phyloP scores from a whole-genome alignment of 805 yeast species.

The Ogataea haglerorum region DNA sequence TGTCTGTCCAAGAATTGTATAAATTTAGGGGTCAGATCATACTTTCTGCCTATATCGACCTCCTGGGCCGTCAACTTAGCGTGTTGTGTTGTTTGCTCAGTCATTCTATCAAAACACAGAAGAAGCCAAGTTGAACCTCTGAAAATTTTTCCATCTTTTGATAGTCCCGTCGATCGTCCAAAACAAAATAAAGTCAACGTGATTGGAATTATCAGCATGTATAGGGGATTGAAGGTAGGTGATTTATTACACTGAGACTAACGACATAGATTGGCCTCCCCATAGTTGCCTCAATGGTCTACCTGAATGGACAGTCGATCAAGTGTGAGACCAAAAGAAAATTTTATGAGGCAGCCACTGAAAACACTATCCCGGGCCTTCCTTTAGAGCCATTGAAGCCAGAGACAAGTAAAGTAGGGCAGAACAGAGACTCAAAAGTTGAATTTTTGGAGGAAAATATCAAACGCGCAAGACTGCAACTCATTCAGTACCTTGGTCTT shows the following conservation, averaged over 20 bases:
- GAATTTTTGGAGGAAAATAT: slow-evolving; percentile 44
- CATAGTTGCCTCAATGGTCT: not conserved
- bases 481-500: slow-evolving; percentile 32
- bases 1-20: slow-evolving; percentile 62
- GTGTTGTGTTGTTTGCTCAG: slow-evolving; percentile 9
- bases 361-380: slow-evolving; percentile 21
- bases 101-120: slow-evolving; percentile 2
- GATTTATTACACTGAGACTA: not conserved
- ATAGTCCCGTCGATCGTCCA: slow-evolving; percentile 13
- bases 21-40: slow-evolving; percentile 53
- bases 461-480: slow-evolving; percentile 44
- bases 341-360: slow-evolving; percentile 23
- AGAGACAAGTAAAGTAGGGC: slow-evolving; percentile 21
- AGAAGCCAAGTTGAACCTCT: slow-evolving; percentile 2
- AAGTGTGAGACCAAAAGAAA: slow-evolving; percentile 26
- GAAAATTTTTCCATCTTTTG: slow-evolving; percentile 11
- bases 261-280: slow-evolving; percentile 7
- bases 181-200: not conserved
- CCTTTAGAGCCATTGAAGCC: slow-evolving; percentile 13
- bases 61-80: slow-evolving; percentile 31
- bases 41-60: slow-evolving; percentile 42
- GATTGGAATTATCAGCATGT: slow-evolving; percentile 6
- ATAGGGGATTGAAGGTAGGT: slow-evolving; percentile 10
- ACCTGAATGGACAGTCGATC: slow-evolving; percentile 1
- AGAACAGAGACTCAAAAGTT: slow-evolving; percentile 15